Evolutionary conservation across 192 early-diverging fungal genomes (phyloP), one percentile per base, ranked within the genome.

Genomic region (Funneliformis geosporum): DNA sequence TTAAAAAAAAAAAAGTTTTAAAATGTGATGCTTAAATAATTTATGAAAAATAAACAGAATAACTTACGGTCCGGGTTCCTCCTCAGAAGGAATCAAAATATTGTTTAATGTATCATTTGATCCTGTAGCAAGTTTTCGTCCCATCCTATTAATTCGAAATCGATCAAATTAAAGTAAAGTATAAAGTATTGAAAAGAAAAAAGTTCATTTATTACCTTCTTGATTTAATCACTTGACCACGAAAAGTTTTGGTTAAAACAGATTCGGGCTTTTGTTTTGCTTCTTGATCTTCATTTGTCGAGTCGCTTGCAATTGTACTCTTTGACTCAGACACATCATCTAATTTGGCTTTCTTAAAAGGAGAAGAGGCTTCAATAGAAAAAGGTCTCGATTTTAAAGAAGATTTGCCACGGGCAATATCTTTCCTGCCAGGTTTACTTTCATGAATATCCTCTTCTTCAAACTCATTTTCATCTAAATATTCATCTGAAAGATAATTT

Each of bases 201-300:
- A 10, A 0, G 16, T 60, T 66, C 62, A 8, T 33, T 66, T 16
- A 27, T 66, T 66, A 66, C 64, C 64, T 66, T 66, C 64, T 66
- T 12, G 64, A 66, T 66, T 66, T 66, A 66, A 66, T 66, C 25
- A 66, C 64, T 66, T 27, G 25, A 38, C 64, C 64, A 18, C 64
- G 64, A 38, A 66, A 66, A 66, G 64, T 66, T 66, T 66, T 66
- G 33, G 64, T 66, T 28, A 66, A 66, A 66, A 66, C 27, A 66
- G 64, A 66, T 66, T 66, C 64, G 28, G 50, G 18, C 0, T 55
- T 18, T 55, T 55, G 12, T 55, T 23, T 8, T 65, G 6, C 12
- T 65, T 65, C 11, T 65, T 65, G 25, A 65, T 65, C 25, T 25
- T 65, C 64, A 33, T 65, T 33, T 38, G 64, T 16, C 27, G 27